Conservation (phyloP, 495 filamentous ascomycete species). For the Xylaria longipes region DNA sequence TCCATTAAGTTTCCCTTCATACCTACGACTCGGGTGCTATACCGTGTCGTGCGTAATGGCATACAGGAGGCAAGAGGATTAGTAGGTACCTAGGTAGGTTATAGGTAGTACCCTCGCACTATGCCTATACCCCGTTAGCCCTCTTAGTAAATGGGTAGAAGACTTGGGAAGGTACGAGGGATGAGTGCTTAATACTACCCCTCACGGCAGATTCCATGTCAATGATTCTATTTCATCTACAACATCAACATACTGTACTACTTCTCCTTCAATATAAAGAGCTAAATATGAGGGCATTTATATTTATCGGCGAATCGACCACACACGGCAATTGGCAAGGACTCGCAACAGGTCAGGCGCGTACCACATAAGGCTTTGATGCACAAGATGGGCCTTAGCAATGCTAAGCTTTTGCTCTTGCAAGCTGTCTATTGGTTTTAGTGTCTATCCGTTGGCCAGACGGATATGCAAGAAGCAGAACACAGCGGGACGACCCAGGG, state of each 20-base stretch:
- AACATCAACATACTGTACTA: background rate
- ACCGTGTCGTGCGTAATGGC: background rate
- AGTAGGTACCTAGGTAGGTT: background rate
- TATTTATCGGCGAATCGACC: background rate
- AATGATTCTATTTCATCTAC: background rate
- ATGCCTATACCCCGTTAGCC: background rate
- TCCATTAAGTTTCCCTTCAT: background rate
- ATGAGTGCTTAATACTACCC: background rate
- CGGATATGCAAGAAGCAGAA: background rate
- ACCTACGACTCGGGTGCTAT: background rate
- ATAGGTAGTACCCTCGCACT: too few relatives aligned
- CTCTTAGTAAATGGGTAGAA: background rate
- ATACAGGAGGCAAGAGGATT: background rate
- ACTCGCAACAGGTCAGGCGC: background rate
- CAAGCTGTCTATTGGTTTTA: background rate
- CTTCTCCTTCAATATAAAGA: background rate
- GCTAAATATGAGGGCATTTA: background rate
- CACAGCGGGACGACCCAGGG: background rate
- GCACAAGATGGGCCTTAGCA: background rate
- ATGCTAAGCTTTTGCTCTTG: background rate
- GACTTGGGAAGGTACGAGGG: background rate
- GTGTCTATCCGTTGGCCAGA: background rate
- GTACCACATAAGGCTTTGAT: background rate
- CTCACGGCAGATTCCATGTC: background rate
- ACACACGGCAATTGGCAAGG: background rate